Evolutionary conservation across 106 monocot genomes (phyloP).

Genomic region (Phalaenopsis equestris): DNA sequence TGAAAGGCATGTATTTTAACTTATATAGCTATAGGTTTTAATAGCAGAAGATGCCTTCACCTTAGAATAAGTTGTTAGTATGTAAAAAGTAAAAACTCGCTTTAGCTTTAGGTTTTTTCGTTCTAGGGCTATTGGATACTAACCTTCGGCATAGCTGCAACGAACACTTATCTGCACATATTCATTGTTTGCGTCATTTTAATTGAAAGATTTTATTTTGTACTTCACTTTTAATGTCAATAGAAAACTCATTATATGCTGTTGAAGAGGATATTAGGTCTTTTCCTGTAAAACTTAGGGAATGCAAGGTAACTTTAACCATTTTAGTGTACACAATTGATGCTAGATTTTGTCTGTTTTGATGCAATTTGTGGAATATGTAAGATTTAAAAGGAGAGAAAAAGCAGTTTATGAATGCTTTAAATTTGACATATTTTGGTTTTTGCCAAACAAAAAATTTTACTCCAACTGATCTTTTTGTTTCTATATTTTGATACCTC

Average conservation of each 20-base stretch:
- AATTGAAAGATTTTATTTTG: not conserved
- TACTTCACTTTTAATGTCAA: not conserved
- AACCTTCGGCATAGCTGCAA: not conserved
- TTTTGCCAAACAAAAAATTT: not conserved
- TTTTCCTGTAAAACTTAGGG: not conserved
- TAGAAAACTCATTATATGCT: not conserved
- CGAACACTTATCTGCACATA: not conserved
- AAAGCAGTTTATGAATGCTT: too few relatives aligned
- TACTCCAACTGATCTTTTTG: not conserved
- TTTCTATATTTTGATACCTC: not conserved
- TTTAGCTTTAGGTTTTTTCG: not conserved
- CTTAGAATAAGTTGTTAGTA: not conserved
- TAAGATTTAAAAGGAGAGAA: not conserved
- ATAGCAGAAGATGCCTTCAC: not conserved
- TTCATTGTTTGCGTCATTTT: not conserved
- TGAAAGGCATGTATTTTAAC: not conserved
- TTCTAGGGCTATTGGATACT: not conserved
- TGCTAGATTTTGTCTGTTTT: not conserved
- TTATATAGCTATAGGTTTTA: not conserved
- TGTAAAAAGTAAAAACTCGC: not conserved
- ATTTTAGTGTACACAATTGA: not conserved
- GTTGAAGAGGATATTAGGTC: not conserved
- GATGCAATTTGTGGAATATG: not conserved
- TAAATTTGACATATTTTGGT: too few relatives aligned
- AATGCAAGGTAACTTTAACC: not conserved